phyloP scores from a whole-genome alignment of 768 basidiomycete species.

The Suillus spraguei region DNA sequence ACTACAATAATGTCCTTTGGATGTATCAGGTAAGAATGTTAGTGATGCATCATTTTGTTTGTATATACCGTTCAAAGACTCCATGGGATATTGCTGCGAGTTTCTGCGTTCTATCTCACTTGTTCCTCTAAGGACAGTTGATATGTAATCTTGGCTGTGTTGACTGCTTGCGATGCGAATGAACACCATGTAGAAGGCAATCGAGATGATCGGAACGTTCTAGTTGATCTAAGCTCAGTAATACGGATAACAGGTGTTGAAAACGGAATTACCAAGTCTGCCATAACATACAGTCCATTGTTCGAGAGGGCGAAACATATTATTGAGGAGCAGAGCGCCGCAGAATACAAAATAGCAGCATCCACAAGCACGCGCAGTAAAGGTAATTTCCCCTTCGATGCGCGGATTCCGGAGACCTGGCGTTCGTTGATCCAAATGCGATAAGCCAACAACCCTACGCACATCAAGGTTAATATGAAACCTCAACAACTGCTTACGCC shows the following conservation, averaged over 20 bases:
- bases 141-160: neutral
- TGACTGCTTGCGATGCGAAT: slow-evolving; percentile 5
- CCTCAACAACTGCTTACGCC: neutral
- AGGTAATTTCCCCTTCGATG: neutral
- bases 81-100: neutral
- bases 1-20: neutral
- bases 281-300: slow-evolving; percentile 9
- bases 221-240: neutral
- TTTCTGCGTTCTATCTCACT: neutral
- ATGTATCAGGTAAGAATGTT: neutral
- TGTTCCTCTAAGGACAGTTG: neutral
- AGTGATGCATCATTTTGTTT: neutral
- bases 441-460: neutral
- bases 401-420: neutral
- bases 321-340: slow-evolving; percentile 9
- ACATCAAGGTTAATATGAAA: neutral
- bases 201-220: slow-evolving; percentile 12
- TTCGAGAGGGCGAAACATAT: slow-evolving; percentile 6
- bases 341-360: slow-evolving; percentile 10
- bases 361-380: neutral
- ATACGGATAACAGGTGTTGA: neutral
- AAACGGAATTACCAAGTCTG: neutral
- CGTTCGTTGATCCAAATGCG: neutral
- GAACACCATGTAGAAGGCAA: slow-evolving; percentile 17
- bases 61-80: neutral